Evolutionary conservation across 331 rosid genomes (phyloP).

Genomic region (Rhamnella rubrinervis): DNA sequence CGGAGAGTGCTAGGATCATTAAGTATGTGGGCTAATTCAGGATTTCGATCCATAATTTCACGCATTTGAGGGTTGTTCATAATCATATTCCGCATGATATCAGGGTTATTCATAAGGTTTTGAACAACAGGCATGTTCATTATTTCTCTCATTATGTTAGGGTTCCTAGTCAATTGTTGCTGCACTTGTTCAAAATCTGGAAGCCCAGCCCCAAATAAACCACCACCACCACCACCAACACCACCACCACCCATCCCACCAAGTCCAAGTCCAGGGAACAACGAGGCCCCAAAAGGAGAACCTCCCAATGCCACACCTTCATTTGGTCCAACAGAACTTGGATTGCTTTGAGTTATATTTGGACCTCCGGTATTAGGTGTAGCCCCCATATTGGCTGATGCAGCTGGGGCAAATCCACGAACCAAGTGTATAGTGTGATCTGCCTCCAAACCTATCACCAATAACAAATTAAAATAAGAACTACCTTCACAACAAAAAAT

Average conservation of each 20-base stretch:
- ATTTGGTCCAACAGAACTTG: slow-evolving; percentile 45
- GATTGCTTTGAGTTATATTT: slow-evolving; percentile 42
- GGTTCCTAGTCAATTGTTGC: slow-evolving; percentile 63
- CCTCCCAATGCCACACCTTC: slow-evolving; percentile 62
- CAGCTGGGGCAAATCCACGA: slow-evolving; percentile 60
- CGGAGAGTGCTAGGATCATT: slow-evolving; percentile 79
- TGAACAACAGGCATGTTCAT: slow-evolving; percentile 74
- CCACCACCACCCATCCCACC: slow-evolving; percentile 58
- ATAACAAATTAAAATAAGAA: background rate
- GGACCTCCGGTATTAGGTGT: slow-evolving; percentile 42
- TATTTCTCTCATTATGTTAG: slow-evolving; percentile 62
- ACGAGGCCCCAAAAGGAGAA: slow-evolving; percentile 52
- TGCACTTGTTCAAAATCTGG: slow-evolving; percentile 73
- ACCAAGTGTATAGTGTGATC: slow-evolving; percentile 81
- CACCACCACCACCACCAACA: slow-evolving; percentile 30
- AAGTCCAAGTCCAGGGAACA: slow-evolving; percentile 60
- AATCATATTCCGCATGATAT: slow-evolving; percentile 61
- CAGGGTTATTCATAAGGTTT: slow-evolving; percentile 62
- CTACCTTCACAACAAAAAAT: background rate
- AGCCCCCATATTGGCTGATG: slow-evolving; percentile 32
- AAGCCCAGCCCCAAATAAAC: slow-evolving; percentile 62
- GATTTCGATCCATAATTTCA: slow-evolving; percentile 73
- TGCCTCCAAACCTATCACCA: slow-evolving; percentile 63
- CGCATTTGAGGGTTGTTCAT: slow-evolving; percentile 87
- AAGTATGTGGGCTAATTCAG: slow-evolving; percentile 73